Percentiles rank a stretch among this genome's conserved stretches.
Evolutionary conservation across 2,329 filamentous ascomycete species (phyloP).

Genomic region (Ophiostoma triangulosporum): DNA sequence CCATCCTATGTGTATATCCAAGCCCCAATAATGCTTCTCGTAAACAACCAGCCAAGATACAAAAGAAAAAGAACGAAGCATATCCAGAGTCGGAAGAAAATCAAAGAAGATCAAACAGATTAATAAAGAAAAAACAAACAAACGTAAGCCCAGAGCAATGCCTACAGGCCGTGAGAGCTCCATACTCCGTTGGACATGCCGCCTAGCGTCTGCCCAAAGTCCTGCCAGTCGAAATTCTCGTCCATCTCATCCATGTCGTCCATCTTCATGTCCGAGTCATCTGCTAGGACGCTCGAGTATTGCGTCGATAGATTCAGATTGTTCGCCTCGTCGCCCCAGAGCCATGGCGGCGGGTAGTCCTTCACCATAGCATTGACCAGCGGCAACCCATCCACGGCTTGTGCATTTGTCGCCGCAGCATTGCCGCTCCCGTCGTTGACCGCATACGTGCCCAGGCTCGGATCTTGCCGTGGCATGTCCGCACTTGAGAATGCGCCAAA

Average conservation of each 20-base stretch:
- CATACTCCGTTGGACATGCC: constrained; percentile 18
- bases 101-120: neutral
- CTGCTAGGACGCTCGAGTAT: constrained; percentile 13
- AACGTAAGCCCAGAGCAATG: too few relatives aligned
- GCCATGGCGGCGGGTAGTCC: constrained; percentile 39
- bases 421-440: neutral
- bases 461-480: constrained; percentile 15
- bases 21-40: neutral
- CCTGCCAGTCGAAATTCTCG: constrained; percentile 25
- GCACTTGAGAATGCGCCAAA: constrained; percentile 9
- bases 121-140: too few relatives aligned
- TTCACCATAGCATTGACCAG: constrained; percentile 28
- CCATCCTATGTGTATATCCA: neutral
- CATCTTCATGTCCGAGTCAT: constrained; percentile 23
- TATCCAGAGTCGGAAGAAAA: neutral
- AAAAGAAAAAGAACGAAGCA: neutral
- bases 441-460: constrained; percentile 8
- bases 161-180: constrained; percentile 13
- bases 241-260: constrained; percentile 27
- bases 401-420: neutral
- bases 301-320: neutral
- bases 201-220: constrained; percentile 23
- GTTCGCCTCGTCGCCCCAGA: constrained; percentile 27
- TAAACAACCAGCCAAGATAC: neutral
- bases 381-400: constrained; percentile 8